These are phyloP conservation scores for Thalassiosira profunda DNA, from an alignment of 108 stramenopile species.

Conservation along the genomic window DNA sequence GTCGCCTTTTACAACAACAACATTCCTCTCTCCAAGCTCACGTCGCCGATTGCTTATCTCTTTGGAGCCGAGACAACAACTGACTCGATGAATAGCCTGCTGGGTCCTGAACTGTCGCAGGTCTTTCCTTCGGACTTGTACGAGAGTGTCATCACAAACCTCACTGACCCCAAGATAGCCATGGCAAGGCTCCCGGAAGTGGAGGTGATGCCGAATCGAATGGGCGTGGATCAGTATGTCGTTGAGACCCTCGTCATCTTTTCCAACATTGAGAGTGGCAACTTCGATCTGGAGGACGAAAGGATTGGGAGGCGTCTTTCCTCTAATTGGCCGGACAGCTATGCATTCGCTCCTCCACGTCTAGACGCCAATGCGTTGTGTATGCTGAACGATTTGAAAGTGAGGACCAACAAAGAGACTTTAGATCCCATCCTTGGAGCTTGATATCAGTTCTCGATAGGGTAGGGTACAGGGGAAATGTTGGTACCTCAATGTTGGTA, in stretches of 20 bases:
- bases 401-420: background rate
- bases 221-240: slow-evolving; percentile 24
- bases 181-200: slow-evolving; percentile 4
- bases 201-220: slow-evolving; percentile 1
- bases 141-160: slow-evolving; percentile 5
- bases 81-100: slow-evolving; percentile 26
- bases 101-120: slow-evolving; percentile 22
- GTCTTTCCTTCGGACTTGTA: slow-evolving; percentile 14
- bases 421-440: too few relatives aligned
- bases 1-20: slow-evolving; percentile 40
- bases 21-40: slow-evolving; percentile 1
- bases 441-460: too few relatives aligned
- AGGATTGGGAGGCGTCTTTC: background rate
- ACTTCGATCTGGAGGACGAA: background rate
- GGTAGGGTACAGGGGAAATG: too few relatives aligned
- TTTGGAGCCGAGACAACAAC: slow-evolving; percentile 19
- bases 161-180: slow-evolving; percentile 12
- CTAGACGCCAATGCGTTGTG: slow-evolving; percentile 12
- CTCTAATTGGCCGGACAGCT: slow-evolving; percentile 6
- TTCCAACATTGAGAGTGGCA: slow-evolving; percentile 7
- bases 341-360: background rate
- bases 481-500: too few relatives aligned
- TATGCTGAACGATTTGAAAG: slow-evolving; percentile 10
- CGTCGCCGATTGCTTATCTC: slow-evolving; percentile 12
- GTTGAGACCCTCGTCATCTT: slow-evolving; percentile 8